phyloP scores from a whole-genome alignment of 2,329 filamentous ascomycete species.

The Coniochaeta sp. region DNA sequence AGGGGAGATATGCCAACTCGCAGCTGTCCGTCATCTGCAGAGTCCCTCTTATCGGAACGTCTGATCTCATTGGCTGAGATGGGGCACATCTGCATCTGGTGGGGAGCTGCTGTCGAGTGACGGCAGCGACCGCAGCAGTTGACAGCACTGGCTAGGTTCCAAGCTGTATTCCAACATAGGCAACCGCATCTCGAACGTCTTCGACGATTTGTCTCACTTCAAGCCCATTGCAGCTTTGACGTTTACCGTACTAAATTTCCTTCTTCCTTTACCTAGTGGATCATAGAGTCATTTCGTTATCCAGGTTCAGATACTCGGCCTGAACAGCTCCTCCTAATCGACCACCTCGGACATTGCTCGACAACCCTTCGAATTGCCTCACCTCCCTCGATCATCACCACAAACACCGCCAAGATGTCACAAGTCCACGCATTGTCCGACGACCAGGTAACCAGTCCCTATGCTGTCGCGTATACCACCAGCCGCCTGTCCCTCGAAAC shows the following conservation, averaged over 20 bases:
- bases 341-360: neutral
- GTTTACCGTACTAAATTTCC: neutral
- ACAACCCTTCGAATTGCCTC: conserved; percentile 1
- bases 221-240: neutral
- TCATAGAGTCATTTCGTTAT: neutral
- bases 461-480: conserved; percentile 9
- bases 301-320: neutral
- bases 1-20: neutral
- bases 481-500: conserved; percentile 8
- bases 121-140: neutral
- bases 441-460: conserved; percentile 66
- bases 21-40: neutral
- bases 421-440: conserved; percentile 92
- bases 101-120: neutral
- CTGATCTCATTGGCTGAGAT: neutral
- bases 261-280: neutral
- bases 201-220: neutral
- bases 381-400: neutral
- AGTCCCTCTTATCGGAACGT: neutral
- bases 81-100: neutral
- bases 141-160: neutral
- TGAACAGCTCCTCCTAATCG: neutral
- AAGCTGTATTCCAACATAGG: neutral
- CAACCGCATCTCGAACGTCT: neutral
- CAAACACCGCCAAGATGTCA: conserved; percentile 53